Percentiles rank a stretch among this genome's conserved stretches.
Conservation (phyloP, 495 filamentous ascomycete species). For the Xylona heveae region DNA sequence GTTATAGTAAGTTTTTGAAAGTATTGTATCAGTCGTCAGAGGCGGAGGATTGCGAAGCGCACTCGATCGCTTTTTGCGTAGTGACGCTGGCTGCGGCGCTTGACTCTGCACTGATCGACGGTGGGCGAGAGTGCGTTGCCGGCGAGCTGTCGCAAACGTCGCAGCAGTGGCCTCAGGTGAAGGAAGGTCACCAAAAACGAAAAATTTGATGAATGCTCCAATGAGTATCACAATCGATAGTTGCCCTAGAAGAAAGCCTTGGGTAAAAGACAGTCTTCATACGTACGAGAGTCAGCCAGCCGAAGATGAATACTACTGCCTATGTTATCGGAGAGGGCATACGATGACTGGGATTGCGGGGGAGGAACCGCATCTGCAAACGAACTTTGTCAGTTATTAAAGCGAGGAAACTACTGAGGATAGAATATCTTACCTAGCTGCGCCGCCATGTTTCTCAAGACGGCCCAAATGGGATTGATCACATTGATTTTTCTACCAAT, state of each 20-base stretch:
- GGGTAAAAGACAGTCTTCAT: slow-evolving; percentile 67
- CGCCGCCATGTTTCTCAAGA: too few relatives aligned
- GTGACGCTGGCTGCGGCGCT: slow-evolving; percentile 14
- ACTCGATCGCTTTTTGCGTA: slow-evolving; percentile 57
- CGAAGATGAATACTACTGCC: too few relatives aligned
- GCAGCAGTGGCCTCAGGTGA: slow-evolving; percentile 52
- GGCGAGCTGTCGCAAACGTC: slow-evolving; percentile 44
- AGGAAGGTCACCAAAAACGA: slow-evolving; percentile 92
- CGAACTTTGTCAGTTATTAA: too few relatives aligned
- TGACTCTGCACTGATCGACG: slow-evolving; percentile 26
- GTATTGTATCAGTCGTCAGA: slow-evolving; percentile 72
- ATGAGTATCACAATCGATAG: slow-evolving; percentile 76
- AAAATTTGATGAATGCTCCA: slow-evolving; percentile 95
- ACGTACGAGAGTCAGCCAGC: too few relatives aligned
- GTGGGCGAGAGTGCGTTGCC: slow-evolving; percentile 38
- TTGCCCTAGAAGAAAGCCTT: slow-evolving; percentile 85
- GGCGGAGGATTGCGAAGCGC: slow-evolving; percentile 42
- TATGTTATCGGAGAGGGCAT: slow-evolving; percentile 1
- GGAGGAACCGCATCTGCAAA: too few relatives aligned
- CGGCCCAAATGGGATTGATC: too few relatives aligned
- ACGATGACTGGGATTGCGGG: slow-evolving; percentile 4
- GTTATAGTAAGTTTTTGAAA: slow-evolving; percentile 95
- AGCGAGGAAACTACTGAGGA: too few relatives aligned
- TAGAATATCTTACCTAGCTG: too few relatives aligned
- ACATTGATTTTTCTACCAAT: too few relatives aligned